A percentile compares a stretch with the other conserved stretches of the same genome.
These are phyloP conservation scores for Eimeria necatrix DNA, from an alignment of 169 alveolate genomes.

Conservation along the genomic window DNA sequence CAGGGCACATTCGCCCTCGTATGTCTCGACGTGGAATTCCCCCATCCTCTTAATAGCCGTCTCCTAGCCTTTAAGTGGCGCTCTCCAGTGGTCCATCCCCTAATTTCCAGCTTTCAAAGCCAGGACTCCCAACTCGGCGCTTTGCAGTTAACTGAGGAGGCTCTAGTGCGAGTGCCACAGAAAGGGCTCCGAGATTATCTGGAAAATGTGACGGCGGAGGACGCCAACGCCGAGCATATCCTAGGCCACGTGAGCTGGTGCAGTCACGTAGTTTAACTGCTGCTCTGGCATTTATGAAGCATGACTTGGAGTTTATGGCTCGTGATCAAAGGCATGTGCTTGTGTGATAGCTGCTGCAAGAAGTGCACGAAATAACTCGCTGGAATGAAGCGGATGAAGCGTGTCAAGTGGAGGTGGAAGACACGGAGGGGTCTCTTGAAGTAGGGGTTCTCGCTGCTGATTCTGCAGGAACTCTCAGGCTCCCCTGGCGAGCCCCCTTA, in stretches of 20 bases:
- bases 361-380: slow-evolving; percentile 40
- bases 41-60: slow-evolving; percentile 69
- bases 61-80: slow-evolving; percentile 16
- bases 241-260: background rate
- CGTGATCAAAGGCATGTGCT: background rate
- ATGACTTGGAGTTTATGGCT: background rate
- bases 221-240: background rate
- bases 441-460: background rate
- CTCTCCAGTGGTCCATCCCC: background rate
- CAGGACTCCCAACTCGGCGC: background rate
- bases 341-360: slow-evolving; percentile 40
- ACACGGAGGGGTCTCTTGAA: background rate
- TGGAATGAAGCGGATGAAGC: slow-evolving; percentile 3
- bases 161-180: too few species aligned
- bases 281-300: background rate
- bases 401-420: background rate
- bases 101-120: background rate
- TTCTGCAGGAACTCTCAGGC: background rate
- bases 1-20: slow-evolving; percentile 82
- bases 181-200: background rate
- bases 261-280: background rate
- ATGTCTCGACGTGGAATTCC: slow-evolving; percentile 78
- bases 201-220: slow-evolving; percentile 18
- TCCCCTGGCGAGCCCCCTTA: slow-evolving; percentile 21
- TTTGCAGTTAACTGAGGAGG: too few species aligned